Evolutionary conservation across 2,329 filamentous ascomycete genomes (phyloP).

Genomic region (Sphaerostilbella broomeana): DNA sequence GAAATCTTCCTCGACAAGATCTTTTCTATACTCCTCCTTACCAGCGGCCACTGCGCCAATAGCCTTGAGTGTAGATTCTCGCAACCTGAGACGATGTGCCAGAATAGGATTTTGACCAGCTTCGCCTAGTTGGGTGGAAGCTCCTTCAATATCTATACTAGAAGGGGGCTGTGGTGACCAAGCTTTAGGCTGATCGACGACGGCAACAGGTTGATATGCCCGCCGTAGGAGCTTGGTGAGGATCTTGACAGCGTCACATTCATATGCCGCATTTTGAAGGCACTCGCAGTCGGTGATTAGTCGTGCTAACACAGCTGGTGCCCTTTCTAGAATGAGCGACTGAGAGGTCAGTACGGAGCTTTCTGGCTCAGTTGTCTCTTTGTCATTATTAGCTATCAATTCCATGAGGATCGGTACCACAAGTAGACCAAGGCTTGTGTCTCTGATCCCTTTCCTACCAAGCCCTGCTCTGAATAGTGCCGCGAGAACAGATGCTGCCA

Average conservation of each 20-base stretch:
- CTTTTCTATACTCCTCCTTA: slow-evolving; percentile 78
- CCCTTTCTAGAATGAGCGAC: slow-evolving; percentile 54
- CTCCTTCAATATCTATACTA: slow-evolving; percentile 27
- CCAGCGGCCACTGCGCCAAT: slow-evolving; percentile 74
- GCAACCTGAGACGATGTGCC: slow-evolving; percentile 66
- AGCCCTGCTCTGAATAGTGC: slow-evolving; percentile 63
- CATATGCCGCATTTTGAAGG: slow-evolving; percentile 75
- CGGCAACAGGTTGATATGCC: slow-evolving; percentile 41
- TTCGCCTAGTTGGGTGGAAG: slow-evolving; percentile 46
- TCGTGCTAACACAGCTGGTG: slow-evolving; percentile 68
- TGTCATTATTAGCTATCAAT: slow-evolving; percentile 45
- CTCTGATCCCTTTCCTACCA: slow-evolving; percentile 52
- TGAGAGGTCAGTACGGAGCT: slow-evolving; percentile 30
- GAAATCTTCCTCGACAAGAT: slow-evolving; percentile 73
- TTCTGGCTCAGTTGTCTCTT: slow-evolving; percentile 37
- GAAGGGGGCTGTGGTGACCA: slow-evolving; percentile 35
- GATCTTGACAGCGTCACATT: slow-evolving; percentile 47
- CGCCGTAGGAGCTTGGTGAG: slow-evolving; percentile 44
- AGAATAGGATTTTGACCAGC: slow-evolving; percentile 53
- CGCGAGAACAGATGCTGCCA: slow-evolving; percentile 63
- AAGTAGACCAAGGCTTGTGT: slow-evolving; percentile 58
- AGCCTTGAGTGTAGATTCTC: slow-evolving; percentile 70
- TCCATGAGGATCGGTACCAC: slow-evolving; percentile 64
- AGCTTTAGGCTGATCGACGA: slow-evolving; percentile 24
- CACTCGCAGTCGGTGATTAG: slow-evolving; percentile 71